phyloP scores from a whole-genome alignment of 345 rosid species.

The Eucalyptus curtisii region DNA sequence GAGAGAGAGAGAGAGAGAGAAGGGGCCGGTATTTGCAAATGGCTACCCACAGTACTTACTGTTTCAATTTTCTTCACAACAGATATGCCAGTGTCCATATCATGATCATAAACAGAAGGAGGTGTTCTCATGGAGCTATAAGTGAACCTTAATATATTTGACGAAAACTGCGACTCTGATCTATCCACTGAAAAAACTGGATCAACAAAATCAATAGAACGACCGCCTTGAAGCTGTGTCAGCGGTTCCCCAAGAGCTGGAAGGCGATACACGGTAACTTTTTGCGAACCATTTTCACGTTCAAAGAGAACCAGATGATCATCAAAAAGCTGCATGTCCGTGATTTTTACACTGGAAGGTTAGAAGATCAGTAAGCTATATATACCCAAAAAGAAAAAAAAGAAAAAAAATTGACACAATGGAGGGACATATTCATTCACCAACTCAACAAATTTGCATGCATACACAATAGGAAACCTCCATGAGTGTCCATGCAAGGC shows the following conservation, averaged over 20 bases:
- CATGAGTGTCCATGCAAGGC: not conserved
- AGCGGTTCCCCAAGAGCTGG: conserved; percentile 70
- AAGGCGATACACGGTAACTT: conserved; percentile 50
- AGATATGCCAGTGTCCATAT: conserved; percentile 59
- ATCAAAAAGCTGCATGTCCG: conserved; percentile 57
- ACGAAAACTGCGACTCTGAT: conserved; percentile 42
- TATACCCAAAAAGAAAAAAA: not conserved
- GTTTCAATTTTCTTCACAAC: conserved; percentile 75
- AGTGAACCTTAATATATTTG: conserved; percentile 59
- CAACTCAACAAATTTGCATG: not conserved
- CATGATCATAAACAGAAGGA: conserved; percentile 67
- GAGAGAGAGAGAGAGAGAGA: not conserved
- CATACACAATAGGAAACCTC: not conserved
- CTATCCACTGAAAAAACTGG: conserved; percentile 51
- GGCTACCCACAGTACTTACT: conserved; percentile 26
- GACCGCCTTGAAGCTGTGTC: conserved; percentile 45
- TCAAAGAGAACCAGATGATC: conserved; percentile 71
- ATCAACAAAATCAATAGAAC: conserved; percentile 57
- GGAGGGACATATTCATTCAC: not conserved
- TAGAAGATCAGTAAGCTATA: not conserved
- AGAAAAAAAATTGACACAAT: not conserved
- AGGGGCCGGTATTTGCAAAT: not conserved
- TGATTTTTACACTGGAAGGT: conserved; percentile 63
- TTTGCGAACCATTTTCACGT: conserved; percentile 71
- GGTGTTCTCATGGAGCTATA: conserved; percentile 88